phyloP scores from a whole-genome alignment of 106 monocot species.

The Dendrobium chrysotoxum region DNA sequence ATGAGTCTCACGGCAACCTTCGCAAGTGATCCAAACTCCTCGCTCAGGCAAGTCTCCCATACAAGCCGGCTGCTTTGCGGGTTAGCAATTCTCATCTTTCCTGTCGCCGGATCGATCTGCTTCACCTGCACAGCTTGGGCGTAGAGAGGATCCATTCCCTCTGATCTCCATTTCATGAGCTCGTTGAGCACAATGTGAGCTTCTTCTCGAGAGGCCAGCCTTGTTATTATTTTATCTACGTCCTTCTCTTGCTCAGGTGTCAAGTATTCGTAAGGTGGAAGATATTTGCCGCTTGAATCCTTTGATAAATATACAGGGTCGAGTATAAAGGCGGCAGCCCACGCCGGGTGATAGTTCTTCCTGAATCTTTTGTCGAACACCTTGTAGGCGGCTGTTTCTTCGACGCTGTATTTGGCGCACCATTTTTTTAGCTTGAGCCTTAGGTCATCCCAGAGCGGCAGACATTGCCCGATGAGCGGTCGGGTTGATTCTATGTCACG shows the following conservation, averaged over 20 bases:
- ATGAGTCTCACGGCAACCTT: conserved; percentile 52
- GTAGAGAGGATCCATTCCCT: conserved; percentile 43
- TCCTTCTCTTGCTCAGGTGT: conserved; percentile 52
- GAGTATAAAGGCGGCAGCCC: conserved; percentile 53
- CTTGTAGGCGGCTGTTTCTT: conserved; percentile 12
- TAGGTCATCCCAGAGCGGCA: conserved; percentile 53
- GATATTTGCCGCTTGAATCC: conserved; percentile 50
- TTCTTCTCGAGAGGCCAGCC: conserved; percentile 10
- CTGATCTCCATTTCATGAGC: conserved; percentile 56
- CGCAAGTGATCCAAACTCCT: conserved; percentile 35
- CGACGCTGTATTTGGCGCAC: conserved; percentile 29
- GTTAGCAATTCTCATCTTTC: conserved; percentile 37
- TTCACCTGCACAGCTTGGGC: conserved; percentile 61
- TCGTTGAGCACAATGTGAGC: conserved; percentile 48
- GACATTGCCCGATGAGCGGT: conserved; percentile 50
- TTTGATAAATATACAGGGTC: conserved; percentile 38
- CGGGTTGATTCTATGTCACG: conserved; percentile 40
- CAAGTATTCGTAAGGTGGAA: conserved; percentile 46
- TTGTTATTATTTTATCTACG: conserved; percentile 38
- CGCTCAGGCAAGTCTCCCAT: conserved; percentile 47
- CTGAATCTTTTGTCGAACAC: conserved; percentile 39
- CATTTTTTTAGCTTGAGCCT: conserved; percentile 35
- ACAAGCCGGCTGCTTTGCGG: conserved; percentile 33
- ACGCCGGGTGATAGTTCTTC: conserved; percentile 60
- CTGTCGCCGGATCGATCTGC: conserved; percentile 42